A percentile compares a stretch with the other conserved stretches of the same genome.
phyloP scores from a whole-genome alignment of 2,329 filamentous ascomycete genomes.

The Ceratocystis eucalypticola region DNA sequence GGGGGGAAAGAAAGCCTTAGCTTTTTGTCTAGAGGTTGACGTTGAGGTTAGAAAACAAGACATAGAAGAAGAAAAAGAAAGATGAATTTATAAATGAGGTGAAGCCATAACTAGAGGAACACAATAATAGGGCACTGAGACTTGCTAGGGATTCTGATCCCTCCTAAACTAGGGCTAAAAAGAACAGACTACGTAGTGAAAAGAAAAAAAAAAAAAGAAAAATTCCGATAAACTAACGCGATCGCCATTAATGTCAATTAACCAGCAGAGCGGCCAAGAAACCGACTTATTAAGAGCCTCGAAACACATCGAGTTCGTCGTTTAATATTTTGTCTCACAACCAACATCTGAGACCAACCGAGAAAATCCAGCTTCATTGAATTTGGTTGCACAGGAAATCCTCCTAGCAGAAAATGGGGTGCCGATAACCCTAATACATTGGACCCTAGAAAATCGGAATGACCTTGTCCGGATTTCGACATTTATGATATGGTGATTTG shows the following conservation, averaged over 20 bases:
- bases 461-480: no score
- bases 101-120: background rate
- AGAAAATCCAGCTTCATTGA: background rate
- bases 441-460: background rate
- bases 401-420: background rate
- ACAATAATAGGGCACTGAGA: background rate
- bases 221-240: background rate
- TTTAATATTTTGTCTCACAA: conserved; percentile 4
- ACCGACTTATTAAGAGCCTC: background rate
- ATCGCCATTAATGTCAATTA: background rate
- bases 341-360: background rate
- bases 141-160: background rate
- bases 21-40: no score
- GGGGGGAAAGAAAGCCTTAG: no score
- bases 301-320: background rate
- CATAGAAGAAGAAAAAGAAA: no score
- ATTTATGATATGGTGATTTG: no score
- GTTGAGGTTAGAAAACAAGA: no score
- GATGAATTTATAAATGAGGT: no score
- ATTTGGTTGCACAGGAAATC: conserved; percentile 4
- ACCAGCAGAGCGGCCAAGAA: background rate
- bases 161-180: background rate
- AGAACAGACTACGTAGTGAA: background rate
- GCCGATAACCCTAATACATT: background rate
- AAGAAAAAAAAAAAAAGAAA: background rate